Evolutionary conservation across 2,329 filamentous ascomycete genomes (phyloP).

Genomic region (Sporothrix schenckii): DNA sequence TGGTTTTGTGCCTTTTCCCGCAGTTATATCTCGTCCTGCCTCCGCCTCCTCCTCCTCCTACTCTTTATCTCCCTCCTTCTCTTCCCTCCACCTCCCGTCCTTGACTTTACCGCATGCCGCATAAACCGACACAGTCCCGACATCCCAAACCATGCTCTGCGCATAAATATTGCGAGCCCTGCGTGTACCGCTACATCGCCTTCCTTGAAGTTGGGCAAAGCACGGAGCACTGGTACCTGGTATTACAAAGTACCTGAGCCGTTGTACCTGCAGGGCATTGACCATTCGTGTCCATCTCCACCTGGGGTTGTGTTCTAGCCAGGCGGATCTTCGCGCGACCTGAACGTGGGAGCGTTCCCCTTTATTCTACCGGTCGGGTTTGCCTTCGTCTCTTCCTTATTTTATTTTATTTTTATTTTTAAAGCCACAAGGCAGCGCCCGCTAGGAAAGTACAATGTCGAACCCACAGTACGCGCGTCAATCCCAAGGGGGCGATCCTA

Average conservation of each 20-base stretch:
- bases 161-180: slow-evolving; percentile 23
- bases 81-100: not conserved
- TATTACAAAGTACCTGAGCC: not conserved
- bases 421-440: slow-evolving; percentile 8
- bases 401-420: slow-evolving; percentile 6
- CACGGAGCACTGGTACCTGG: too few relatives aligned
- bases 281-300: slow-evolving; percentile 18
- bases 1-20: not conserved
- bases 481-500: slow-evolving; percentile 14
- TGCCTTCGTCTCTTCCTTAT: slow-evolving; percentile 1
- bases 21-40: slow-evolving; percentile 1
- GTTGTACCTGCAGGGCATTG: slow-evolving; percentile 4
- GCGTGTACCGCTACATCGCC: slow-evolving; percentile 22
- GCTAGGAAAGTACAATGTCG: slow-evolving; percentile 29
- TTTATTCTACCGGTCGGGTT: not conserved
- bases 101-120: slow-evolving; percentile 15
- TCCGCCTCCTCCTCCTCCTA: not conserved
- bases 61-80: not conserved
- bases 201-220: not conserved
- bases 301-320: slow-evolving; percentile 8
- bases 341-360: slow-evolving; percentile 16
- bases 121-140: slow-evolving; percentile 16
- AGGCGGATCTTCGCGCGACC: slow-evolving; percentile 19
- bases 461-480: slow-evolving; percentile 35
- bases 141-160: slow-evolving; percentile 4